Evolutionary conservation across 768 basidiomycete genomes (phyloP), one percentile per base, ranked within the genome.

Genomic region (Amylocystis lapponica): DNA sequence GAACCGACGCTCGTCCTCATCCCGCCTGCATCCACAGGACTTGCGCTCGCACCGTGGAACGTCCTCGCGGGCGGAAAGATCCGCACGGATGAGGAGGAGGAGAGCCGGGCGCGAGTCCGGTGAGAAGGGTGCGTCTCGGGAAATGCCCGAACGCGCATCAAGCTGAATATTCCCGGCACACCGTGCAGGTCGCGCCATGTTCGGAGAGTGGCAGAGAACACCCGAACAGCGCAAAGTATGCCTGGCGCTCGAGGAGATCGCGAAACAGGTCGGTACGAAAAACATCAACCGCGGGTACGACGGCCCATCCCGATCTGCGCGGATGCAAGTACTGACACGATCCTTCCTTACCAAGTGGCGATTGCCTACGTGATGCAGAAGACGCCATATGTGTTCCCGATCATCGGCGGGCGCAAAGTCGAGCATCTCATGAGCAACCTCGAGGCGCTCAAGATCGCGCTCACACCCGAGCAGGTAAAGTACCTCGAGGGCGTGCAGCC

Each of bases 321-420:
- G 36, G 7, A 32, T 13, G 12, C 6, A 27, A 22, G 16, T 19
- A 3, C 17, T 38, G 12, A 22, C 16, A 10, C 4, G 29, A 14
- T 58, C n/a, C 2, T 14, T 23, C 11, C 34, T 19, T 19, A 11
- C 21, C 21, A 20, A 71, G 72, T 76, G 3, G 74, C 74, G 6
- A 71, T 79, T 42, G 72, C 74, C 9, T 78, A 76, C 46, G 58
- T 78, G 10, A 60, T 78, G 59, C 71, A 76, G 27, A 79, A 78
- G 54, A 63, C 70, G 4, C 68, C 71, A 0, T 75, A 65, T 39
- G 72, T 75, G 0, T 76, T 77, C 59, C 74, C 74, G 1, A 64
- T 76, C 43, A 56, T 76, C 16, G 74, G 75, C 3, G 70, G 72
- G 0, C 64, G 74, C 38, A 79, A 76, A 48, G 57, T 75, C 27